These are phyloP conservation scores for Carex parvula DNA, from an alignment of 176 grass and related monocot species.

Conservation along the genomic window DNA sequence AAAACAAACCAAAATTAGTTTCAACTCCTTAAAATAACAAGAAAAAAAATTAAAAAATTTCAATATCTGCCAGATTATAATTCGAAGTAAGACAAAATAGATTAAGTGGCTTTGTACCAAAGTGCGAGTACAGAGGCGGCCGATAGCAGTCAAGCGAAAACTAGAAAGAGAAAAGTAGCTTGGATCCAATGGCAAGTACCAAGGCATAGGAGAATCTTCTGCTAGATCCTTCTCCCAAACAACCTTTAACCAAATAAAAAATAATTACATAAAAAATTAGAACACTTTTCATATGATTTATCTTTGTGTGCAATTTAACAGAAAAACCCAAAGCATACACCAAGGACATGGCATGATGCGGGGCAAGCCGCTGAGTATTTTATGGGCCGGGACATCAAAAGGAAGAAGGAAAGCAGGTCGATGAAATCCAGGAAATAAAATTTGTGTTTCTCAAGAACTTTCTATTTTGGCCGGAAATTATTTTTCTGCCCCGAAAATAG, in stretches of 20 bases:
- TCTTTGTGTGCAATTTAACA: not conserved
- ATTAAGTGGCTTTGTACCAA: slow-evolving; percentile 42
- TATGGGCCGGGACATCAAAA: too few relatives aligned
- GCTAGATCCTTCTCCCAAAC: slow-evolving; percentile 87
- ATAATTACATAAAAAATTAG: slow-evolving; percentile 1
- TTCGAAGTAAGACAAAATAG: not conserved
- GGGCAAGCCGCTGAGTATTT: too few relatives aligned
- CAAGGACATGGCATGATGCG: not conserved
- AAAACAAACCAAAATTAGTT: not conserved
- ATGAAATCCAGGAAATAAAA: too few relatives aligned
- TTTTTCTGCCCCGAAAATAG: too few relatives aligned
- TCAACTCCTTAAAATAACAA: slow-evolving; percentile 2
- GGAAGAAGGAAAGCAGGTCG: too few relatives aligned
- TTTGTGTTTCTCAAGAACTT: too few relatives aligned
- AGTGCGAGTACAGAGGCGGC: slow-evolving; percentile 67
- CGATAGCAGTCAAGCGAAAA: slow-evolving; percentile 79
- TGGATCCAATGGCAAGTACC: slow-evolving; percentile 88
- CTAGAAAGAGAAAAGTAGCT: slow-evolving; percentile 78
- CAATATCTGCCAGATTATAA: slow-evolving; percentile 14
- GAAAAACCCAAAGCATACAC: not conserved
- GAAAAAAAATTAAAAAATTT: not conserved
- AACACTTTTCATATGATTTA: not conserved
- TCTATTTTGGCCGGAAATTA: too few relatives aligned
- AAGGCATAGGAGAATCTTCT: slow-evolving; percentile 73
- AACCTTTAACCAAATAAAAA: slow-evolving; percentile 52